Percentiles rank a stretch among this genome's conserved stretches.
Conservation (phyloP, 306 rosid genomes). For the Rubus parviflorus region DNA sequence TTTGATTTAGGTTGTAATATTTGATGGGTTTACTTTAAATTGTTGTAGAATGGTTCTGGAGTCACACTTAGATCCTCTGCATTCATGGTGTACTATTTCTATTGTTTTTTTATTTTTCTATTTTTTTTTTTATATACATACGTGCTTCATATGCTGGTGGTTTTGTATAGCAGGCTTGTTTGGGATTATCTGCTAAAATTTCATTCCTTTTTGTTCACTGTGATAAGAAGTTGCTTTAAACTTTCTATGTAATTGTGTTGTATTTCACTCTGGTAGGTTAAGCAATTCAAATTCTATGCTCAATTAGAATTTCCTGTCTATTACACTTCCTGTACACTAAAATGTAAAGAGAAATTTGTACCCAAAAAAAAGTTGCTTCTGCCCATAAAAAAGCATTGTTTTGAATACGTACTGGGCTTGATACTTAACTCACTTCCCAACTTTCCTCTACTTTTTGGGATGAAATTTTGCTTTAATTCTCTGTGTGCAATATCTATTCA, state of each 20-base stretch:
- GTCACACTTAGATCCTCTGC: not conserved
- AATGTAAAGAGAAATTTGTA: too few species aligned
- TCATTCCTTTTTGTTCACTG: too few species aligned
- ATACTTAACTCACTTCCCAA: not conserved
- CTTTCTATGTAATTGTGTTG: not conserved
- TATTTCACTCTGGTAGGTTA: not conserved
- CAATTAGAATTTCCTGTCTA: not conserved
- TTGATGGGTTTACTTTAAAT: constrained; percentile 14
- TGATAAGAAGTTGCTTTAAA: constrained; percentile 5
- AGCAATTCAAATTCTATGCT: not conserved
- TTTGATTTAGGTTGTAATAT: constrained; percentile 39
- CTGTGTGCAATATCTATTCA: too few species aligned
- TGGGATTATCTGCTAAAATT: too few species aligned
- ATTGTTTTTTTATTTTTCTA: not conserved
- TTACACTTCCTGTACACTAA: not conserved
- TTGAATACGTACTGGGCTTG: not conserved
- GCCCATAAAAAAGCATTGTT: not conserved
- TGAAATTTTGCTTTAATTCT: too few species aligned
- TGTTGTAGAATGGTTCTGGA: constrained; percentile 7
- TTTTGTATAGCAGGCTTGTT: not conserved
- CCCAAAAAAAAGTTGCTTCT: not conserved
- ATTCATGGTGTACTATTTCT: not conserved
- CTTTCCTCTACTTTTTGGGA: too few species aligned
- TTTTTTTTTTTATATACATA: constrained; percentile 1
- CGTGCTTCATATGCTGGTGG: not conserved